Evolutionary conservation across 805 yeast species (phyloP), one percentile per base, ranked within the genome.

Genomic region (Metschnikowia santaceciliae): DNA sequence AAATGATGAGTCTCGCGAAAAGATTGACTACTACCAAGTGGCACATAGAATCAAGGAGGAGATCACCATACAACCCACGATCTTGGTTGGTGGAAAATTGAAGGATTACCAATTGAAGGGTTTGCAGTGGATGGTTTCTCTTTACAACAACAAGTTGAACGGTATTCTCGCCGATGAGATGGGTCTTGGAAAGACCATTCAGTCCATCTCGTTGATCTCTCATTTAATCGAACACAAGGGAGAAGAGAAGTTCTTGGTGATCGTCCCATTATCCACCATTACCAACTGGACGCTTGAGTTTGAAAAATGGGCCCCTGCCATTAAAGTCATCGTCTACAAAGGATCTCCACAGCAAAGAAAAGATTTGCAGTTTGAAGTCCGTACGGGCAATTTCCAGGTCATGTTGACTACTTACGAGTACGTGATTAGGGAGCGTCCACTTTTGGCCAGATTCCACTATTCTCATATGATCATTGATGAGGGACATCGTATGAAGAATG

Each of bases 401-500:
- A 66, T 88, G 52, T 75, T 88, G 62, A 88, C 96, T 2, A 88
- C 96, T 3, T 88, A 83, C 62, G 96, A 88, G 68, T 88, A 88
- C 62, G 82, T 88, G 56, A 86, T 88, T 56, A 79, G 86, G 61
- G 96, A 88, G 62, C 79, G 89, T 55, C 84, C 90, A 4, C 62
- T 88, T 19, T 71, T 88, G 59, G 69, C 83, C 30, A 85, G 84
- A 61, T 80, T 84, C 58, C 79, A 79, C 55, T 88, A 91, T 83
- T 86, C 86, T 39, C 92, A 88, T 66, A 88, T 88, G 92, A 86
- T 88, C 57, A 88, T 88, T 57, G 96, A 88, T 74, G 96, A 88
- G 75, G 96, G 96, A 67, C 96, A 88, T 68, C 77, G 95, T 70
- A 84, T 88, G 90, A 88, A 88, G 64, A 88, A 88, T 63, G 76